phyloP scores from a whole-genome alignment of 140 eudicot genomes.

The Flaveria floridana region DNA sequence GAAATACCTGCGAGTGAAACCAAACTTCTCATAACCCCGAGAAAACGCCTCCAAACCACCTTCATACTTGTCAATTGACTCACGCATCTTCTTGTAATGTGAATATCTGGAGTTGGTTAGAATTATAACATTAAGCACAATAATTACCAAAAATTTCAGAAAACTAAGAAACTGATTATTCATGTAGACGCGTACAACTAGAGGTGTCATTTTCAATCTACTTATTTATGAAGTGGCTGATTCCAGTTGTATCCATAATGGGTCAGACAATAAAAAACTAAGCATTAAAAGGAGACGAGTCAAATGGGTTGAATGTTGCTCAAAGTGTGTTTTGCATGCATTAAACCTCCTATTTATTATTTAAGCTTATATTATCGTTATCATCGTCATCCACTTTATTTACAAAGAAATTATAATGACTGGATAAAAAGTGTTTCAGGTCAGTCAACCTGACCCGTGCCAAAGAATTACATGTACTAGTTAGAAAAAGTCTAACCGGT shows the following conservation, averaged over 20 bases:
- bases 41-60: conserved; percentile 94
- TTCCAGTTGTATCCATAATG: background rate
- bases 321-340: background rate
- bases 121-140: conserved; percentile 14
- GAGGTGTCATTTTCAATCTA: background rate
- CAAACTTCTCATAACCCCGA: conserved; percentile 95
- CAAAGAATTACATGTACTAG: background rate
- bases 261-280: background rate
- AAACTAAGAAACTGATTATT: conserved; percentile 6
- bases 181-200: conserved; percentile 1
- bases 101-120: conserved; percentile 48
- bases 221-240: background rate
- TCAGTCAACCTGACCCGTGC: background rate
- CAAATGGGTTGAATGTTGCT: background rate
- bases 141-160: background rate
- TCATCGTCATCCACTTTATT: background rate
- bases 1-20: conserved; percentile 81
- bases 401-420: background rate
- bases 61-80: conserved; percentile 79
- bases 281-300: background rate
- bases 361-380: background rate
- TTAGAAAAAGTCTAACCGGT: conserved; percentile 52
- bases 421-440: background rate
- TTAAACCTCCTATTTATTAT: background rate
- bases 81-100: conserved; percentile 82